These are phyloP conservation scores for Pichia kudriavzevii DNA, from an alignment of 1,139 yeast species.

Conservation along the genomic window DNA sequence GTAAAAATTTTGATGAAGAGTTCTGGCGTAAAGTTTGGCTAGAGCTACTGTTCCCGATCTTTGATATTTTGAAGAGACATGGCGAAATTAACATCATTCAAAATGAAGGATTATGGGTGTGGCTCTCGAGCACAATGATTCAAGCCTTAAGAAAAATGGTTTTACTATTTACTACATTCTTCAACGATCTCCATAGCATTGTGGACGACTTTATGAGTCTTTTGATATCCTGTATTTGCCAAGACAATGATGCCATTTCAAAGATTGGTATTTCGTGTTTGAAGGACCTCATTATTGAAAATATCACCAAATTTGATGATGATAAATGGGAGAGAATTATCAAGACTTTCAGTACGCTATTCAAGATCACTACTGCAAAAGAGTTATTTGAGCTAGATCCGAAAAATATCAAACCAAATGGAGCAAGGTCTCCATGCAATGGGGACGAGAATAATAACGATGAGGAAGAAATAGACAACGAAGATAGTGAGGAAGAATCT, in stretches of 20 bases:
- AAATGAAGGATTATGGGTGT: constrained; percentile 76
- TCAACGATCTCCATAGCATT: constrained; percentile 62
- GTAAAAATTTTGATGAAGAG: constrained; percentile 60
- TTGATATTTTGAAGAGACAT: constrained; percentile 66
- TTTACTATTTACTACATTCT: constrained; percentile 73
- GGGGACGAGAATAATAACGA: constrained; percentile 20
- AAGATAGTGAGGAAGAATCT: constrained; percentile 18
- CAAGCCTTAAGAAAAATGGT: constrained; percentile 91
- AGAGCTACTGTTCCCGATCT: constrained; percentile 81
- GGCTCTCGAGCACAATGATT: constrained; percentile 93
- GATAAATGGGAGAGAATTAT: constrained; percentile 74
- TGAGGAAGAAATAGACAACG: constrained; percentile 28
- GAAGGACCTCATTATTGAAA: constrained; percentile 67
- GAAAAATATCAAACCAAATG: constrained; percentile 1
- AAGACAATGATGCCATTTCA: constrained; percentile 94
- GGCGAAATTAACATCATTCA: constrained; percentile 67
- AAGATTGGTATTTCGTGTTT: constrained; percentile 89
- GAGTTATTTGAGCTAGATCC: constrained; percentile 77
- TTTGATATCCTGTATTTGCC: constrained; percentile 83
- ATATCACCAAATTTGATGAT: constrained; percentile 53
- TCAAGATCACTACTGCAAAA: constrained; percentile 75
- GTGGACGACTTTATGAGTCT: constrained; percentile 72
- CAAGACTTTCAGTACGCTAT: constrained; percentile 56
- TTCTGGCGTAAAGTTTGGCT: constrained; percentile 83
- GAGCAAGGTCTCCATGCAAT: no score